Evolutionary conservation across 306 rosid genomes (phyloP), one percentile per base, ranked within the genome.

Genomic region (Cicer yamashitae): DNA sequence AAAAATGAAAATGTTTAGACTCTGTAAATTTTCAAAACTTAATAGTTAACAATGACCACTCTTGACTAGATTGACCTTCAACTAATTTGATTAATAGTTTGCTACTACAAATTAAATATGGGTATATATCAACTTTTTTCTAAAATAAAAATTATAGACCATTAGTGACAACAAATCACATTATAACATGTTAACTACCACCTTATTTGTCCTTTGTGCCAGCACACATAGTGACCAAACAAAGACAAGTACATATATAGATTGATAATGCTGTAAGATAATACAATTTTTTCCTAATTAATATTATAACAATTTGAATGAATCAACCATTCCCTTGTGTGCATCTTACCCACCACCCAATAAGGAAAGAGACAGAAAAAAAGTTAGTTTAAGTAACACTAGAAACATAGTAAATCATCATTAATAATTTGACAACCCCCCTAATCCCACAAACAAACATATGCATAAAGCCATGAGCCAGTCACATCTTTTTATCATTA

Each of bases 321-420:
- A 74, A 80, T 68, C 56, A 67, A 65, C 74, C 69, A 8, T 44
- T 56, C 9, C 11, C 54, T 10, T 22, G 13, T 54, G 14, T 60
- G 67, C 78, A 53, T 30, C 74, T 43, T 79, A 79, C 54, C 79
- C 61, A 37, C 78, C 60, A 45, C 74, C 66, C 56, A 77, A 15
- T 40, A 75, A 72, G 13, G 0, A 54, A 79, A 40, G 45, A 47
- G 12, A 54, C 51, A 60, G 37, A 61, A 22, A 51, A 41, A 73
- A 59, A 14, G 7, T 12, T 22, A 22, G 40, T 20, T 50, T 48
- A 74, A 67, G 58, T 80, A 62, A 66, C 64, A 58, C 76, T 12
- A 0, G 20, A 66, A 37, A 38, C 64, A 22, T 71, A 40, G 30
- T 48, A 37, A 70, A 51, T 70, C 62, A 51, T 70, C 8, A 70